These are phyloP conservation scores for Bryoerythrophyllum caledonicum DNA, from an alignment of 225 moss, liverwort and hornwort genomes.

Conservation along the genomic window DNA sequence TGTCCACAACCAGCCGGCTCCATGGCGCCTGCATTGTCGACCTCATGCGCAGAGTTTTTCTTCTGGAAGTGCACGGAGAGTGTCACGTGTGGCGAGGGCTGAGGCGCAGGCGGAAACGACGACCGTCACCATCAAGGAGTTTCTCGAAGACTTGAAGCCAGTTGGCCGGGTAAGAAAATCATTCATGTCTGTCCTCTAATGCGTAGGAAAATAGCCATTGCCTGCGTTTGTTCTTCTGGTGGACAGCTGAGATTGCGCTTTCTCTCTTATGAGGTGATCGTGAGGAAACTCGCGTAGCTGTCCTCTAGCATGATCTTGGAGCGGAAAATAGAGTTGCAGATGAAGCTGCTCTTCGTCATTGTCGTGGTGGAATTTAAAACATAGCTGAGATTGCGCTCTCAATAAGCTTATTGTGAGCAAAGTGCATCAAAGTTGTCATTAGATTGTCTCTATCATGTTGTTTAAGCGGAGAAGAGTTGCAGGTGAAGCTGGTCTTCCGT, in stretches of 20 bases:
- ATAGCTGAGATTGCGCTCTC: background rate
- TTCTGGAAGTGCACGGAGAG: background rate
- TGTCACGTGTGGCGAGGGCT: conserved; percentile 12
- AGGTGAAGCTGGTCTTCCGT: background rate
- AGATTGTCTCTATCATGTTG: background rate
- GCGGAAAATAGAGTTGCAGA: background rate
- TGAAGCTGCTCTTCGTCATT: background rate
- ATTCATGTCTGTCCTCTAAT: conserved; percentile 2
- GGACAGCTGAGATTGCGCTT: background rate
- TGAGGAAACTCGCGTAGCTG: background rate
- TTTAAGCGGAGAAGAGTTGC: background rate
- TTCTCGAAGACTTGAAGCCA: conserved; percentile 52
- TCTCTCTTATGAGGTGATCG: background rate
- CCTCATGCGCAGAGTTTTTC: background rate
- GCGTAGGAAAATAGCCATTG: too few relatives aligned
- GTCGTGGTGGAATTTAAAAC: background rate
- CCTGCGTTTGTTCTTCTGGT: too few relatives aligned
- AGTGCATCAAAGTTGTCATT: background rate
- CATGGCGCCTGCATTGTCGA: background rate
- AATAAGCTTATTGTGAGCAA: background rate
- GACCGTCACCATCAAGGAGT: conserved; percentile 35
- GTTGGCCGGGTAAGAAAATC: conserved; percentile 42
- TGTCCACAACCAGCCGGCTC: background rate
- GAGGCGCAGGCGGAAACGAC: conserved; percentile 16
- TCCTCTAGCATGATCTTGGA: background rate